phyloP scores from a whole-genome alignment of 192 early-diverging fungal species.

The Coemansia sp. region DNA sequence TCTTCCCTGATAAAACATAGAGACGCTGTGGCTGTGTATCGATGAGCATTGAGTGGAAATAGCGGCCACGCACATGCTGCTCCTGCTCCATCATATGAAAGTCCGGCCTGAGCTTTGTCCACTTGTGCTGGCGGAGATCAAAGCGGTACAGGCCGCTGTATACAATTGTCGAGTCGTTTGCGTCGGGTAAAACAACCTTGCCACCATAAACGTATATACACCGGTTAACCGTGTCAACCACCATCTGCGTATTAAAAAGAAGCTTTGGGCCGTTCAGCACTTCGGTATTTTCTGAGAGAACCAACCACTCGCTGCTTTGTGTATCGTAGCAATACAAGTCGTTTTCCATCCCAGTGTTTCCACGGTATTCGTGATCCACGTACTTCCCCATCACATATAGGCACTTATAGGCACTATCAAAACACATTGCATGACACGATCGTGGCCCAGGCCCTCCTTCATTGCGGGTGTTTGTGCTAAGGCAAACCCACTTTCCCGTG shows the following conservation, averaged over 20 bases:
- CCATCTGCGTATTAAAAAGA: slow-evolving; percentile 94
- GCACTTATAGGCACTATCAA: slow-evolving; percentile 69
- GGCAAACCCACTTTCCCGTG: slow-evolving; percentile 67
- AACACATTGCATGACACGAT: slow-evolving; percentile 92
- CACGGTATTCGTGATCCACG: slow-evolving; percentile 72
- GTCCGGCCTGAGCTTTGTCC: slow-evolving; percentile 76
- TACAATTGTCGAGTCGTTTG: slow-evolving; percentile 58
- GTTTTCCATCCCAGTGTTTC: slow-evolving; percentile 67
- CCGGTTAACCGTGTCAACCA: slow-evolving; percentile 67
- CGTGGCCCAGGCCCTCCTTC: slow-evolving; percentile 83
- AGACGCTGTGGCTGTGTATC: slow-evolving; percentile 70
- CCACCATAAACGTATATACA: slow-evolving; percentile 93
- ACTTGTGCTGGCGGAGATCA: slow-evolving; percentile 63
- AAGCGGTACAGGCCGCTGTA: slow-evolving; percentile 92
- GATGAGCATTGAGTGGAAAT: slow-evolving; percentile 89
- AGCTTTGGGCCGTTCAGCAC: slow-evolving; percentile 80
- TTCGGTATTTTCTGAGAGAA: slow-evolving; percentile 80
- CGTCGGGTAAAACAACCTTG: slow-evolving; percentile 65
- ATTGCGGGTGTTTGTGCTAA: slow-evolving; percentile 72
- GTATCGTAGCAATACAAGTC: slow-evolving; percentile 93
- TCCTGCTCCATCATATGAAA: slow-evolving; percentile 50
- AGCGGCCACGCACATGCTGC: slow-evolving; percentile 76
- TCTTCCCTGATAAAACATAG: slow-evolving; percentile 89
- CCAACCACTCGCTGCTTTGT: slow-evolving; percentile 63
- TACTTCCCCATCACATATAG: slow-evolving; percentile 90